These are phyloP conservation scores for Aspergillus fructus DNA, from an alignment of 2,329 filamentous ascomycete species.

Conservation along the genomic window DNA sequence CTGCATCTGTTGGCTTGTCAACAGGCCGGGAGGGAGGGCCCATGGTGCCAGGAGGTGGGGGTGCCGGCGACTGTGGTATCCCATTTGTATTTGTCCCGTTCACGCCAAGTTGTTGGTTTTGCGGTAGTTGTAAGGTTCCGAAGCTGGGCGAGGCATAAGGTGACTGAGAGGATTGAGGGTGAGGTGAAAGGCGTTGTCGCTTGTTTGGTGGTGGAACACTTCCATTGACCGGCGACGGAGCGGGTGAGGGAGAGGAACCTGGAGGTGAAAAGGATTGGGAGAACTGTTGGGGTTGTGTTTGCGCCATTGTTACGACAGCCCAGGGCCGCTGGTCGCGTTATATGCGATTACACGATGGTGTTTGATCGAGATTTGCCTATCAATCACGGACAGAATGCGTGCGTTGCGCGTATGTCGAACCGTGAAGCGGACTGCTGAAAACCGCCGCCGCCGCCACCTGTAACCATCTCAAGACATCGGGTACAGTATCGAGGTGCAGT, in stretches of 20 bases:
- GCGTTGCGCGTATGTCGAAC: constrained; percentile 31
- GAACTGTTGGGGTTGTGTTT: constrained; percentile 56
- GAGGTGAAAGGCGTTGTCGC: constrained; percentile 69
- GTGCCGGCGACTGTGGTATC: constrained; percentile 47
- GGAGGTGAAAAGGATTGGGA: constrained; percentile 62
- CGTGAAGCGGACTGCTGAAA: constrained; percentile 40
- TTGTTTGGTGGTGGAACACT: constrained; percentile 69
- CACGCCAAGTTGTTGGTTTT: constrained; percentile 28
- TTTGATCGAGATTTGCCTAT: constrained; percentile 24
- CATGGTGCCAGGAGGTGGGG: constrained; percentile 54
- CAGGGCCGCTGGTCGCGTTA: not conserved
- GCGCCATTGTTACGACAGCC: constrained; percentile 50
- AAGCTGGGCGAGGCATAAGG: constrained; percentile 65
- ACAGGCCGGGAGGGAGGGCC: constrained; percentile 62
- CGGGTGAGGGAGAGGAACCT: constrained; percentile 62
- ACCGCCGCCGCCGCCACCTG: constrained; percentile 34
- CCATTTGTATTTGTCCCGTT: constrained; percentile 51
- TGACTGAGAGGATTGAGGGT: constrained; percentile 57
- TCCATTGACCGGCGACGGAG: constrained; percentile 50
- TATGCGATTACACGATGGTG: constrained; percentile 12
- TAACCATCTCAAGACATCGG: constrained; percentile 38
- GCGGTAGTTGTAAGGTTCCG: constrained; percentile 47
- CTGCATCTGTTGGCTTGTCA: constrained; percentile 52
- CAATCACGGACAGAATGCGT: constrained; percentile 20
- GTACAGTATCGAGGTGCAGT: constrained; percentile 19